A percentile compares a stretch with the other conserved stretches of the same genome.
Evolutionary conservation across 2,329 filamentous ascomycete genomes (phyloP).

Genomic region (Fusarium temperatum): DNA sequence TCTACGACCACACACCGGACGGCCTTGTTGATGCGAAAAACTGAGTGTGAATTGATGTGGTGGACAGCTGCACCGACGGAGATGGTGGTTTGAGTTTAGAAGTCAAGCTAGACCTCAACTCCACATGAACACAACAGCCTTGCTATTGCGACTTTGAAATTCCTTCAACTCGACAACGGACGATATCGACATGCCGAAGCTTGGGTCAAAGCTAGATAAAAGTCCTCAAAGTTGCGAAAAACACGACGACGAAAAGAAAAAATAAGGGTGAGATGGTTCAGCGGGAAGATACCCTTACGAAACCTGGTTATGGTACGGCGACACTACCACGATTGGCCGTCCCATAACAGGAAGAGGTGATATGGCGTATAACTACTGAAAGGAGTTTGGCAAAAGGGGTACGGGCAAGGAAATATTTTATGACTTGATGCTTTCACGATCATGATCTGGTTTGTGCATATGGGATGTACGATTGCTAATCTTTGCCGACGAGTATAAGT

Average conservation of each 20-base stretch:
- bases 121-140: neutral
- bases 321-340: neutral
- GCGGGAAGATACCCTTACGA: neutral
- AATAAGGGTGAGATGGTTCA: neutral
- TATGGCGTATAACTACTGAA: neutral
- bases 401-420: neutral
- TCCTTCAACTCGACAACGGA: neutral
- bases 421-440: slow-evolving; percentile 29
- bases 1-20: slow-evolving; percentile 52
- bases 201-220: neutral
- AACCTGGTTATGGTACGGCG: neutral
- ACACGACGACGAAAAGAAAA: neutral
- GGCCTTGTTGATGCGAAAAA: slow-evolving; percentile 38
- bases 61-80: neutral
- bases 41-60: neutral
- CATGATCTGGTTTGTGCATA: neutral
- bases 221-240: neutral
- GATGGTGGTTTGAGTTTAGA: neutral
- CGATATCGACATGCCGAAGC: neutral
- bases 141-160: slow-evolving; percentile 18
- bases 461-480: neutral
- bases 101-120: neutral
- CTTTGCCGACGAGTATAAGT: neutral
- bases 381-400: neutral
- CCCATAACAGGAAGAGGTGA: neutral